Evolutionary conservation across 345 rosid species (phyloP).

Genomic region (Melaleuca quinquenervia): DNA sequence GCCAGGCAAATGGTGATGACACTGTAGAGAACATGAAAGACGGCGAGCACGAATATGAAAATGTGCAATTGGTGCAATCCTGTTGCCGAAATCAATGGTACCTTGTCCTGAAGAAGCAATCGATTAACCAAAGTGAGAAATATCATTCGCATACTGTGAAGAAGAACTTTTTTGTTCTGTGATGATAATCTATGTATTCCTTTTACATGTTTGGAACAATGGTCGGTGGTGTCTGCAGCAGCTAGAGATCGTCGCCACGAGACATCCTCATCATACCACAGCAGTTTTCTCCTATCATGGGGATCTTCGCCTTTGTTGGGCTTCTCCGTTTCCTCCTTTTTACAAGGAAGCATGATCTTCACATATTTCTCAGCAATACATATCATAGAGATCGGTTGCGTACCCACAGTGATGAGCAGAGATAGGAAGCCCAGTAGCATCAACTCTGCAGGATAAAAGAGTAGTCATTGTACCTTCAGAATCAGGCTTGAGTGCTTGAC

Average conservation of each 20-base stretch:
- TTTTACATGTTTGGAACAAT: slow-evolving; percentile 15
- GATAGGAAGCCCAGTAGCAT: slow-evolving; percentile 39
- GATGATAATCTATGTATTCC: neutral
- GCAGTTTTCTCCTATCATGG: slow-evolving; percentile 1
- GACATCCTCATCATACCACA: slow-evolving; percentile 8
- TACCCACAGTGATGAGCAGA: slow-evolving; percentile 25
- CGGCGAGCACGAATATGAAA: slow-evolving; percentile 32
- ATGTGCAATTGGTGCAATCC: slow-evolving; percentile 37
- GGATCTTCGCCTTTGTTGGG: neutral
- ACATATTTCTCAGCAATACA: slow-evolving; percentile 14
- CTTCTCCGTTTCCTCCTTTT: neutral
- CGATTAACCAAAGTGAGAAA: neutral
- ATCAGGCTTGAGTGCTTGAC: neutral
- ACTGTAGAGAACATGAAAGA: slow-evolving; percentile 30
- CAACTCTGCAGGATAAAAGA: slow-evolving; percentile 14
- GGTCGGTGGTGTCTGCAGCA: slow-evolving; percentile 5
- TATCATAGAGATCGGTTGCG: slow-evolving; percentile 12
- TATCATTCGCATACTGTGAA: neutral
- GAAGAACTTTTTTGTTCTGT: neutral
- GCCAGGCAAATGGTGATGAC: slow-evolving; percentile 23
- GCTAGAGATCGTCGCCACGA: slow-evolving; percentile 10
- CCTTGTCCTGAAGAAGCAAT: slow-evolving; percentile 13
- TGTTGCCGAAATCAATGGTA: slow-evolving; percentile 21
- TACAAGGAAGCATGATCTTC: slow-evolving; percentile 28
- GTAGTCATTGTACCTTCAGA: neutral